Conservation (phyloP, 345 rosid genomes). For the rapeseed (Brassica napus) region Da-Ae NC_063446.1:38292501-38293000, state of each 20-base stretch:
- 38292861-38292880: conserved; percentile 26
- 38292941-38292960: conserved; percentile 24
- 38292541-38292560: background rate
- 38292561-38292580: background rate
- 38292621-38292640: conserved; percentile 28
- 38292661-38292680: conserved; percentile 31
- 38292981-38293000: conserved; percentile 25
- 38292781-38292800: conserved; percentile 37
- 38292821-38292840: conserved; percentile 26
- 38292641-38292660: conserved; percentile 41
- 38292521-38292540: background rate
- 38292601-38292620: conserved; percentile 33
- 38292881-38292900: conserved; percentile 33
- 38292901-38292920: conserved; percentile 39
- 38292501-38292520: background rate
- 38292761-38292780: background rate
- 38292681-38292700: conserved; percentile 67
- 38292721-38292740: conserved; percentile 3
- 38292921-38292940: conserved; percentile 44
- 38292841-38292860: conserved; percentile 7
- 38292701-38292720: conserved; percentile 31
- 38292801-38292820: conserved; percentile 55
- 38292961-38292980: conserved; percentile 12
- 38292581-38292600: conserved; percentile 20
- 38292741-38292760: background rate